phyloP scores from a whole-genome alignment of 2,329 filamentous ascomycete genomes.

The Thelonectria discophora region DNA sequence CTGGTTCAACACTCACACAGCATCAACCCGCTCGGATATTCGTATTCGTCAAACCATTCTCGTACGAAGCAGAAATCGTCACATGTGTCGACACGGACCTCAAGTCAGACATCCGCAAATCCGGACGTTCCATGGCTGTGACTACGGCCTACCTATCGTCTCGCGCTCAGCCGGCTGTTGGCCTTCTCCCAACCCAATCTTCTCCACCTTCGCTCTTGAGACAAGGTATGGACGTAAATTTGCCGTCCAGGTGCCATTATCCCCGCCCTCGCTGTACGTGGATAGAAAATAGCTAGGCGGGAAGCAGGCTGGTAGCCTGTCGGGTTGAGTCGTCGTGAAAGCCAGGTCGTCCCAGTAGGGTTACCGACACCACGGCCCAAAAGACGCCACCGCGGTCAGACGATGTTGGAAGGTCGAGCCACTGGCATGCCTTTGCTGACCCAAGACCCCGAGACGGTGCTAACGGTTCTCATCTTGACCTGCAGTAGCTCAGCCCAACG shows the following conservation, averaged over 20 bases:
- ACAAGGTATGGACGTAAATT: not conserved
- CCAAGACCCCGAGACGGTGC: conserved; percentile 27
- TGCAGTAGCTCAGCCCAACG: conserved; percentile 35
- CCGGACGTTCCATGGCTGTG: not conserved
- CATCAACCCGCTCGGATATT: not conserved
- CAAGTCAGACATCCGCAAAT: not conserved
- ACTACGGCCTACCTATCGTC: not conserved
- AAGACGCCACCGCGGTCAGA: conserved; percentile 31
- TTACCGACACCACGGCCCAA: conserved; percentile 40
- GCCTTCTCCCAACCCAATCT: conserved; percentile 4
- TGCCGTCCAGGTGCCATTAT: not conserved
- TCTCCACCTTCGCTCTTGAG: not conserved
- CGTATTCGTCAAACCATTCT: not conserved
- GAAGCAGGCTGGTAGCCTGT: not conserved
- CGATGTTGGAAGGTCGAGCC: conserved; percentile 18
- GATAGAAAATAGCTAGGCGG: conserved; percentile 5
- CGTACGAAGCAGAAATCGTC: not conserved
- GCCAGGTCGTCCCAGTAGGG: conserved; percentile 23
- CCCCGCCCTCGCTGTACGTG: not conserved
- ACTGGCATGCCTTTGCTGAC: conserved; percentile 4
- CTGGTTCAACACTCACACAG: not conserved
- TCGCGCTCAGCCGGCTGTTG: not conserved
- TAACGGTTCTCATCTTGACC: conserved; percentile 38
- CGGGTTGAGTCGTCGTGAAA: not conserved
- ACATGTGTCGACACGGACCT: not conserved